Conservation (phyloP, 2,329 filamentous ascomycete genomes). For the Chaetomium olivaceum region DNA sequence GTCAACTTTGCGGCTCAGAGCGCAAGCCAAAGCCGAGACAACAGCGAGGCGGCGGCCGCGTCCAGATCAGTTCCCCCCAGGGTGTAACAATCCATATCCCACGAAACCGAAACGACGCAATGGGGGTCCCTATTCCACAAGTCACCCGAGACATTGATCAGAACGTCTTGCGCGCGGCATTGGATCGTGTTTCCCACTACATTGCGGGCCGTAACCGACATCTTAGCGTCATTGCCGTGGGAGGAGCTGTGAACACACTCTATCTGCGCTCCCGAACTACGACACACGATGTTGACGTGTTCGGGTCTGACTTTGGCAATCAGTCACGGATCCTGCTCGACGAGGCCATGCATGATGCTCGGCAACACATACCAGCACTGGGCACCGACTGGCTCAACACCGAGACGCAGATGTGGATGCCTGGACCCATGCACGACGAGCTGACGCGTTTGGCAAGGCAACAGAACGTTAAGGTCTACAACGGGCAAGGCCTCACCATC, state of each 20-base stretch:
- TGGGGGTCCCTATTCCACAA: background rate
- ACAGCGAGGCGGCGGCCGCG: background rate
- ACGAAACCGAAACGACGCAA: background rate
- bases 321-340: background rate
- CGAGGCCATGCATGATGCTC: slow-evolving; percentile 3
- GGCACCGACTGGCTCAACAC: slow-evolving; percentile 11
- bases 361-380: background rate
- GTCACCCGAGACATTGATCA: slow-evolving; percentile 5
- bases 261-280: slow-evolving; percentile 2
- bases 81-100: slow-evolving; percentile 1
- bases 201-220: background rate
- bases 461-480: slow-evolving; percentile 1
- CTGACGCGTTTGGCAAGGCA: background rate
- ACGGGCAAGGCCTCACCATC: background rate
- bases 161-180: background rate
- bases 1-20: background rate
- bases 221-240: slow-evolving; percentile 10
- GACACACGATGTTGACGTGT: slow-evolving; percentile 8
- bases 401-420: slow-evolving; percentile 10
- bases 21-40: background rate
- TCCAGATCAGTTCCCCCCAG: background rate
- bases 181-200: background rate
- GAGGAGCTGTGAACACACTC: slow-evolving; percentile 1
- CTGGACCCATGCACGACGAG: background rate
- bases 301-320: slow-evolving; percentile 2